Percentiles rank a stretch among this genome's conserved stretches.
Conservation (phyloP, 805 yeast species). For the Ogataea henricii region DNA sequence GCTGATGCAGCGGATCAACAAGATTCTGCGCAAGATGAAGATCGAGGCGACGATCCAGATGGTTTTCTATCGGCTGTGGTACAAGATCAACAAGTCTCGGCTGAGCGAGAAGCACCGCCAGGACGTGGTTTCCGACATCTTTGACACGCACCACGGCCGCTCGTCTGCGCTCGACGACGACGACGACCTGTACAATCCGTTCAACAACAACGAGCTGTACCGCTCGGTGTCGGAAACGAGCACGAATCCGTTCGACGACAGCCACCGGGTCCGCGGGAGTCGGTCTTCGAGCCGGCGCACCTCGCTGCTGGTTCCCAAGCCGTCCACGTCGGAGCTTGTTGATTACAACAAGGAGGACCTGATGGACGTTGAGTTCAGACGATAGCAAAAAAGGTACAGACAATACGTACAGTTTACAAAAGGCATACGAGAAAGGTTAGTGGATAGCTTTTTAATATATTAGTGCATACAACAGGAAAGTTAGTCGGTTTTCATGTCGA, state of each 20-base stretch:
- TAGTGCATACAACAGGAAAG: not conserved
- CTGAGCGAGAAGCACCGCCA: conserved; percentile 4
- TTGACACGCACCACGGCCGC: conserved; percentile 2
- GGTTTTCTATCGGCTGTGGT: conserved; percentile 50
- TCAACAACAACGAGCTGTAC: conserved; percentile 24
- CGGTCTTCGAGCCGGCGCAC: not conserved
- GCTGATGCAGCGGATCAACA: conserved; percentile 56
- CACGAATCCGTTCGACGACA: conserved; percentile 32
- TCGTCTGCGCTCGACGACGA: conserved; percentile 10
- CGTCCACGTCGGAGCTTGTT: not conserved
- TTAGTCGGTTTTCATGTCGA: conserved; percentile 43
- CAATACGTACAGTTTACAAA: too few species aligned
- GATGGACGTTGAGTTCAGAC: conserved; percentile 12
- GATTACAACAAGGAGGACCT: conserved; percentile 8
- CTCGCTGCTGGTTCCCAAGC: not conserved
- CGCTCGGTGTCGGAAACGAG: conserved; percentile 30
- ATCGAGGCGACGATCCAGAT: conserved; percentile 50
- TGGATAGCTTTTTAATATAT: not conserved
- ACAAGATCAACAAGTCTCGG: conserved; percentile 28
- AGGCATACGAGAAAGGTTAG: too few species aligned
- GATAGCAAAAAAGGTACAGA: not conserved
- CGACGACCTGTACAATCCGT: conserved; percentile 23
- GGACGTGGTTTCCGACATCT: conserved; percentile 8
- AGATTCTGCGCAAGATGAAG: conserved; percentile 42
- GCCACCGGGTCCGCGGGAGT: conserved; percentile 3